Evolutionary conservation across 208 protist species (phyloP).

Genomic region (Angomonas deanei): DNA sequence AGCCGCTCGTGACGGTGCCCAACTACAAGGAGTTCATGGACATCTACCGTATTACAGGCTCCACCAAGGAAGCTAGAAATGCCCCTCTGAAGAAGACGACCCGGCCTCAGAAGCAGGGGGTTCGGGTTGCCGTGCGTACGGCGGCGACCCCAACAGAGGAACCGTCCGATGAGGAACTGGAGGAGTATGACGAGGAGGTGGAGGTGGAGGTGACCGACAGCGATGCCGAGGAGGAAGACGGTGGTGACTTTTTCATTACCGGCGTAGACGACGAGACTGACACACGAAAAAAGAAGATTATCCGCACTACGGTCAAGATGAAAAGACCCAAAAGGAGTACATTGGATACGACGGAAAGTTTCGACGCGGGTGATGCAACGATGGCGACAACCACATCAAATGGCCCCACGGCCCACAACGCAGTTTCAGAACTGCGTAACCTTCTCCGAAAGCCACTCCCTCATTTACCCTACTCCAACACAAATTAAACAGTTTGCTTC

Average conservation of each 20-base stretch:
- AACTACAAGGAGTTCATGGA: constrained; percentile 87
- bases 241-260: constrained; percentile 32
- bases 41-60: constrained; percentile 54
- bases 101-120: too few relatives aligned
- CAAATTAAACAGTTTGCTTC: not conserved
- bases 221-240: not conserved
- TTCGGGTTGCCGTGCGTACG: not conserved
- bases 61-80: not conserved
- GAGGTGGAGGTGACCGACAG: not conserved
- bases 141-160: not conserved
- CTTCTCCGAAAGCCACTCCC: constrained; percentile 78
- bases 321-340: not conserved
- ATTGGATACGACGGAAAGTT: not conserved
- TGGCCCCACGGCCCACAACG: constrained; percentile 64
- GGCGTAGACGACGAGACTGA: constrained; percentile 12
- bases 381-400: constrained; percentile 23
- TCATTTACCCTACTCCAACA: constrained; percentile 48
- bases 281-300: not conserved
- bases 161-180: constrained; percentile 1
- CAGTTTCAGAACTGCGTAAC: constrained; percentile 67
- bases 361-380: not conserved
- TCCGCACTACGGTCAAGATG: not conserved
- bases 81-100: not conserved
- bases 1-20: constrained; percentile 68
- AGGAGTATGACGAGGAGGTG: not conserved